phyloP scores from a whole-genome alignment of 768 basidiomycete genomes.

The Tulasnella calospora region DNA sequence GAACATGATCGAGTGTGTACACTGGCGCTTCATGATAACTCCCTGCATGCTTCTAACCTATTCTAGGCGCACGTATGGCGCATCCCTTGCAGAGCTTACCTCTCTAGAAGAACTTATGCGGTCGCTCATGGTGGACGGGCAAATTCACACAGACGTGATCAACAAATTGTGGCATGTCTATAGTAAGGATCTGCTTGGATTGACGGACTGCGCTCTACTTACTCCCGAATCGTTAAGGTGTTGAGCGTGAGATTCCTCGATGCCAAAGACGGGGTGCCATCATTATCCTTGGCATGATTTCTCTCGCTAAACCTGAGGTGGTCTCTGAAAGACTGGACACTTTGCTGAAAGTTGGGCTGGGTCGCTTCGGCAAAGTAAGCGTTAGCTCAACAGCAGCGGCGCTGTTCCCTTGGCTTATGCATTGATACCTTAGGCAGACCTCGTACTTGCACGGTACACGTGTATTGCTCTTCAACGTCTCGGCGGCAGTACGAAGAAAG shows the following conservation, averaged over 20 bases:
- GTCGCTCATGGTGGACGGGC: slow-evolving; percentile 87
- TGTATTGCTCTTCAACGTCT: slow-evolving; percentile 89
- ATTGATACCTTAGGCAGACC: slow-evolving; percentile 55
- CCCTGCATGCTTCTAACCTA: background rate
- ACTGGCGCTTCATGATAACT: slow-evolving; percentile 14
- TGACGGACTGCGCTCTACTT: background rate
- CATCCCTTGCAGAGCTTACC: slow-evolving; percentile 90
- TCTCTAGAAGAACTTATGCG: slow-evolving; percentile 96
- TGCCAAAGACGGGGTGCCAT: slow-evolving; percentile 90
- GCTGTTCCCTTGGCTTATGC: background rate
- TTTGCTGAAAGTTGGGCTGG: slow-evolving; percentile 82
- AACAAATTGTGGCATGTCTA: slow-evolving; percentile 95
- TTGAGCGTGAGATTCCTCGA: slow-evolving; percentile 66
- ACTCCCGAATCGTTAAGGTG: slow-evolving; percentile 46
- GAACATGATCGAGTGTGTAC: slow-evolving; percentile 88
- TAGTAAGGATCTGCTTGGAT: slow-evolving; percentile 48
- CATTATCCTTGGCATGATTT: slow-evolving; percentile 95
- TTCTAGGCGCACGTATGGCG: slow-evolving; percentile 77
- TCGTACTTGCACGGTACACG: slow-evolving; percentile 87
- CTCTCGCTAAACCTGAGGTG: slow-evolving; percentile 70
- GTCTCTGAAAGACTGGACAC: slow-evolving; percentile 79
- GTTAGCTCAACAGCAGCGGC: background rate
- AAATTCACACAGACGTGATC: slow-evolving; percentile 78
- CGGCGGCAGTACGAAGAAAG: slow-evolving; percentile 92
- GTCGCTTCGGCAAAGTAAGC: slow-evolving; percentile 71